Percentiles rank a stretch among this genome's conserved stretches.
Conservation (phyloP, 2,329 filamentous ascomycete genomes). For the Fusarium mundagurra region DNA sequence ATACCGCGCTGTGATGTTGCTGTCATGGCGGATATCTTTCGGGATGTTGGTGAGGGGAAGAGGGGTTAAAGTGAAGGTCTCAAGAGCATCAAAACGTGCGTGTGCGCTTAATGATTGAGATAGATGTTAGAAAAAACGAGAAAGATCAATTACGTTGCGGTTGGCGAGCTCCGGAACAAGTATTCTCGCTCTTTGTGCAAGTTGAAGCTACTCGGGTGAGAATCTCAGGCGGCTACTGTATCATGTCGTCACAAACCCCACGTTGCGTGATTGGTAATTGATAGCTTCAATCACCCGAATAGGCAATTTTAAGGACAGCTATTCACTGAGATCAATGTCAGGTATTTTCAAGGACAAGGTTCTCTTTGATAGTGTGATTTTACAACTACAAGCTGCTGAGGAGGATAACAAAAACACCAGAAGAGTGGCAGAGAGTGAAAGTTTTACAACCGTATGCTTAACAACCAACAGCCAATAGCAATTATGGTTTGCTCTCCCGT, state of each 20-base stretch:
- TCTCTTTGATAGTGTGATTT: background rate
- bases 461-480: background rate
- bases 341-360: background rate
- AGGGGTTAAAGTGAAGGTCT: slow-evolving; percentile 5
- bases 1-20: slow-evolving; percentile 63
- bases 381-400: background rate
- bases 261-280: slow-evolving; percentile 34
- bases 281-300: slow-evolving; percentile 7
- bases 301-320: slow-evolving; percentile 4
- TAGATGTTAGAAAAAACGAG: background rate
- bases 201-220: slow-evolving; percentile 3
- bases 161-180: background rate
- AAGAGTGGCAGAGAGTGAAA: background rate
- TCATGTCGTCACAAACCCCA: slow-evolving; percentile 35
- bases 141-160: background rate
- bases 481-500: background rate
- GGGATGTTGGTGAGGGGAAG: slow-evolving; percentile 18
- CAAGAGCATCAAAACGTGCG: background rate
- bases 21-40: slow-evolving; percentile 46
- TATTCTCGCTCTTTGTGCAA: slow-evolving; percentile 9
- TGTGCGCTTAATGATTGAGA: background rate
- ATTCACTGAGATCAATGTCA: background rate
- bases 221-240: background rate
- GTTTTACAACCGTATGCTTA: background rate
- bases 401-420: background rate